Evolutionary conservation across 345 rosid genomes (phyloP), one percentile per base, ranked within the genome.

Genomic region (Sapria himalayana): DNA sequence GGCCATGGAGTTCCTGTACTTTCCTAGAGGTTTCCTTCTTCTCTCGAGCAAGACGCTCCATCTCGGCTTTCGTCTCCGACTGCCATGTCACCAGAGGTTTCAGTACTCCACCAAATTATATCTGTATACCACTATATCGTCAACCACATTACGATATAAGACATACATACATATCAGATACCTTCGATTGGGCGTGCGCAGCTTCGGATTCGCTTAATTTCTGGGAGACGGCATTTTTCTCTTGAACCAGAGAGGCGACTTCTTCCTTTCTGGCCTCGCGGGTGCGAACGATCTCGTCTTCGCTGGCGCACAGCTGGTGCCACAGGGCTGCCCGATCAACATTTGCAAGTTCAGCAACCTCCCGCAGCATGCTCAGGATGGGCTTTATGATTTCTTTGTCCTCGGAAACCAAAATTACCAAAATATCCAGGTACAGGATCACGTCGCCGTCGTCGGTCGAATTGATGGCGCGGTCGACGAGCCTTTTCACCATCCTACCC

Each of bases 31-130:
- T 76, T 40, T 80, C 93, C 58, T 78, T 91, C 67, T 72, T 84
- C 39, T 84, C 99, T 48, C 80, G 71, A 37, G 73, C 57, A 67
- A 76, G 78, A 25, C 78, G 74, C 53, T 84, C 99, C 53, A 27
- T 41, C 85, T 77, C 99, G 51, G 76, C 78, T 63, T 60, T 91
- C 89, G 73, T 70, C 57, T 91, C 96, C 46, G 78, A 64, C 99
- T 91, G 81, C 35, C 63, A 73, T 50, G 41, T 53, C 41, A 55
- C 36, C 38, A 34, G 44, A 49, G 27, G 21, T 18, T 20, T 51
- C 24, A 57, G 32, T 49, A 44, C 17, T 38, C 42, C n/a, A n/a
- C n/a, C n/a, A n/a, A n/a, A n/a, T n/a, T n/a, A n/a, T n/a, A n/a
- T n/a, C n/a, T n/a, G n/a, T n/a, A n/a, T n/a, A n/a, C n/a, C n/a